Conservation (phyloP, 176 grass and related monocot genomes). For the Stipa capillata region DNA sequence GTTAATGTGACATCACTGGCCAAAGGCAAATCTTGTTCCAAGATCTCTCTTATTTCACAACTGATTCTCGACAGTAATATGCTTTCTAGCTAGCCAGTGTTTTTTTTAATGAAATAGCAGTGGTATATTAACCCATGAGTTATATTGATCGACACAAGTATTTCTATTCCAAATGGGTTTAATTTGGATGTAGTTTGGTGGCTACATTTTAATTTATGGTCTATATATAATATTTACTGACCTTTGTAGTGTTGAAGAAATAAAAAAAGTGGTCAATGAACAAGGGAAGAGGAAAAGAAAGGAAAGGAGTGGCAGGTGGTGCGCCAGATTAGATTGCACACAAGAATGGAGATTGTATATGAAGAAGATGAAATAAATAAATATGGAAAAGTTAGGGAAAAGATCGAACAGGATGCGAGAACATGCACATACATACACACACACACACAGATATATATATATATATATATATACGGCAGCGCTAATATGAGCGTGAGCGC, state of each 20-base stretch:
- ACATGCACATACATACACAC: too few relatives aligned
- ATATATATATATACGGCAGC: too few relatives aligned
- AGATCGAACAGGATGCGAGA: not conserved
- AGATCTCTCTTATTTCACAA: slow-evolving; percentile 40
- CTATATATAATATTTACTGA: slow-evolving; percentile 2
- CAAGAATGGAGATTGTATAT: not conserved
- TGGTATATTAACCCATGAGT: not conserved
- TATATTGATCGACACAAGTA: not conserved
- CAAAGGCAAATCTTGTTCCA: slow-evolving; percentile 51
- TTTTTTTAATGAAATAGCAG: not conserved
- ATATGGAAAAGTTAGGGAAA: slow-evolving; percentile 3
- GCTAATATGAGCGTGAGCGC: too few relatives aligned
- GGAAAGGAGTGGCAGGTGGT: slow-evolving; percentile 7
- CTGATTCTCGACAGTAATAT: slow-evolving; percentile 15
- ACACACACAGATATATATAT: too few relatives aligned
- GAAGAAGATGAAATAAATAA: slow-evolving; percentile 6
- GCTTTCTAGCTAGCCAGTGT: slow-evolving; percentile 9
- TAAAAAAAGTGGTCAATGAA: slow-evolving; percentile 20
- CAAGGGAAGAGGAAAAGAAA: not conserved
- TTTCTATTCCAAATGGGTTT: not conserved
- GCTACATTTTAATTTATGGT: too few relatives aligned
- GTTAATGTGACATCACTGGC: slow-evolving; percentile 50
- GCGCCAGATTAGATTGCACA: slow-evolving; percentile 43
- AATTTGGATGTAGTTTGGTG: not conserved
- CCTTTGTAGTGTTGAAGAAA: not conserved